Evolutionary conservation across 140 eudicot species (phyloP).

Genomic region (Senecio squalidus): DNA sequence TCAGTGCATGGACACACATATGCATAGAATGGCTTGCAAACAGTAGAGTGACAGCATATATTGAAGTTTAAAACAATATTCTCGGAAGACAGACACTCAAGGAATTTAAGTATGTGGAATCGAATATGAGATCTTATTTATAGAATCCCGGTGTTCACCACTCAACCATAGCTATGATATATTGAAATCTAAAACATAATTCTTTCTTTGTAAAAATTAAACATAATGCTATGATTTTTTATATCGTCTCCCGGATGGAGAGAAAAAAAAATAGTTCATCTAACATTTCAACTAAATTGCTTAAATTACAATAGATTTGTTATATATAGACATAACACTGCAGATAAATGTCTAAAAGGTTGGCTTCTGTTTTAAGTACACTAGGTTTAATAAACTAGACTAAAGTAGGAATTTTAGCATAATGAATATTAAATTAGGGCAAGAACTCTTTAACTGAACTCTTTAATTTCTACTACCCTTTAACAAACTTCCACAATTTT

Average conservation of each 20-base stretch:
- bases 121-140: too few species aligned
- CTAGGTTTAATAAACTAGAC: not conserved
- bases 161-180: too few species aligned
- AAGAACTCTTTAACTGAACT: slow-evolving; percentile 22
- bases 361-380: not conserved
- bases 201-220: too few species aligned
- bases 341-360: not conserved
- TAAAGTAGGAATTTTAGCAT: slow-evolving; percentile 13
- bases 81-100: too few species aligned
- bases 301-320: not conserved
- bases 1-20: not conserved
- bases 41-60: too few species aligned
- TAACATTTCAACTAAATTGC: not conserved
- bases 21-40: not conserved
- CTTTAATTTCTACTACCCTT: slow-evolving; percentile 29
- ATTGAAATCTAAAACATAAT: too few species aligned
- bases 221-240: too few species aligned
- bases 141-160: too few species aligned
- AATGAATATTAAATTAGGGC: slow-evolving; percentile 15
- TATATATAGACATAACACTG: not conserved
- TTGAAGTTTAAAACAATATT: too few species aligned
- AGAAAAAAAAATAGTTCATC: too few species aligned
- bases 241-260: not conserved
- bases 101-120: too few species aligned
- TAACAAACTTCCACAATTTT: slow-evolving; percentile 24